Base-by-base conservation (phyloP, 2,329 filamentous ascomycete species). In the Cercospora citrullina region DNA sequence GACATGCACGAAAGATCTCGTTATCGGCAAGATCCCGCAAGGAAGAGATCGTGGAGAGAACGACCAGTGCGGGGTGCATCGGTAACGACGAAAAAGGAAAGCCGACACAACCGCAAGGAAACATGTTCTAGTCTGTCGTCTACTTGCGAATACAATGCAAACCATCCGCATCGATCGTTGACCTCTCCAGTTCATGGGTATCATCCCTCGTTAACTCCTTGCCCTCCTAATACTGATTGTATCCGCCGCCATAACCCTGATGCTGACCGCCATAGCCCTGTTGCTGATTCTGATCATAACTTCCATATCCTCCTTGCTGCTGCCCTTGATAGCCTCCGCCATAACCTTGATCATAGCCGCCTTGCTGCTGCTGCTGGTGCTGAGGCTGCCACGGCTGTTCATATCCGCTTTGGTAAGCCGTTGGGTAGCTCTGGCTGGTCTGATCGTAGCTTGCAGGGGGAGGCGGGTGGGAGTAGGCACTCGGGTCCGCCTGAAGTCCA, bases 401-500 rank as follows among this genome's bases (percentile, higher is more conserved):
- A 30, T 79, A 78, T 3, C 77, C 77, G 55, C 77, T 77, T 63
- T 78, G 77, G 45, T 77, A 78, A 9, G 77, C 75, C 6, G 75
- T 76, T 10, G 75, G 77, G 59, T 75, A 78, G 2, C 75, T 72
- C 5, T 71, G 69, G 61, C 74, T 75, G 18, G 75, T 72, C 30
- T 72, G 71, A 23, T 73, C 71, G 55, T 75, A 78, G 5, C 72
- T 71, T 14, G 75, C 76, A 26, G 75, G 68, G 23, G 71, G 68
- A 21, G 71, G 72, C 23, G 69, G 63, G 14, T 73, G 71, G 3
- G 69, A 65, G 28, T 76, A 76, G 7, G 72, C 69, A 26, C 65
- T 69, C 28, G 72, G 67, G 28, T 68, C 67, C 31, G 67, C 67
- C 28, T 66, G 67, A 1, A 68, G 18, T 8, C 61, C 64, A 26